Conservation (phyloP, 805 yeast genomes). For the Jamesozyma jinghongensis region DNA sequence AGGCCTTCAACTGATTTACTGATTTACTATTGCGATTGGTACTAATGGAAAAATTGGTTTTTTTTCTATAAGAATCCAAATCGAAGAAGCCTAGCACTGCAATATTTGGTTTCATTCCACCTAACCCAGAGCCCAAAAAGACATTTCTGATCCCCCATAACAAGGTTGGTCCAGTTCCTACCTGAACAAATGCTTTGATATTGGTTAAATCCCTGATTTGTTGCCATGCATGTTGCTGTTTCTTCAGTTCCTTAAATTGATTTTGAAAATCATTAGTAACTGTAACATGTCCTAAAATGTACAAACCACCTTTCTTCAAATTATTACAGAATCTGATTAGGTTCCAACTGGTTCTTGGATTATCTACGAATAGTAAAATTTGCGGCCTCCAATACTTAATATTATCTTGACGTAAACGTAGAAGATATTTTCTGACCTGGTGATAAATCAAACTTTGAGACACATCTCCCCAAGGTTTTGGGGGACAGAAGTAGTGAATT, state of each 20-base stretch:
- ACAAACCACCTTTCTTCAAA: conserved; percentile 89
- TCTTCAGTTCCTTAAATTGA: conserved; percentile 57
- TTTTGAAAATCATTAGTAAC: conserved; percentile 48
- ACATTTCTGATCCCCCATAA: conserved; percentile 96
- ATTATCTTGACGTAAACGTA: conserved; percentile 79
- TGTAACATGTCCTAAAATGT: conserved; percentile 85
- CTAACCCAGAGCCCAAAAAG: conserved; percentile 88
- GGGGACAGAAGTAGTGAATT: conserved; percentile 88
- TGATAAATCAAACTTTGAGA: conserved; percentile 92
- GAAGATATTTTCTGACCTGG: conserved; percentile 80
- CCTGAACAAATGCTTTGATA: conserved; percentile 90
- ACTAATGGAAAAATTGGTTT: not conserved
- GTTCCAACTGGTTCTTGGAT: conserved; percentile 88
- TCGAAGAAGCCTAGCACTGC: conserved; percentile 88
- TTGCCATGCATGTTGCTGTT: conserved; percentile 75
- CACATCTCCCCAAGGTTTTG: conserved; percentile 97
- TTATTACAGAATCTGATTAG: conserved; percentile 88
- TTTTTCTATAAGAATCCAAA: conserved; percentile 31
- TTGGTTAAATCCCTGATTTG: conserved; percentile 67
- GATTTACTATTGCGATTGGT: not conserved
- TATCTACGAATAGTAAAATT: conserved; percentile 75
- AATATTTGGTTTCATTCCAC: conserved; percentile 96
- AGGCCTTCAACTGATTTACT: conserved; percentile 1
- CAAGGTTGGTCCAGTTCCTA: conserved; percentile 76
- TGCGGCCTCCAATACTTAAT: conserved; percentile 99